Evolutionary conservation across 768 basidiomycete genomes (phyloP), one percentile per base, ranked within the genome.

Genomic region (Chalciporus piperatus): DNA sequence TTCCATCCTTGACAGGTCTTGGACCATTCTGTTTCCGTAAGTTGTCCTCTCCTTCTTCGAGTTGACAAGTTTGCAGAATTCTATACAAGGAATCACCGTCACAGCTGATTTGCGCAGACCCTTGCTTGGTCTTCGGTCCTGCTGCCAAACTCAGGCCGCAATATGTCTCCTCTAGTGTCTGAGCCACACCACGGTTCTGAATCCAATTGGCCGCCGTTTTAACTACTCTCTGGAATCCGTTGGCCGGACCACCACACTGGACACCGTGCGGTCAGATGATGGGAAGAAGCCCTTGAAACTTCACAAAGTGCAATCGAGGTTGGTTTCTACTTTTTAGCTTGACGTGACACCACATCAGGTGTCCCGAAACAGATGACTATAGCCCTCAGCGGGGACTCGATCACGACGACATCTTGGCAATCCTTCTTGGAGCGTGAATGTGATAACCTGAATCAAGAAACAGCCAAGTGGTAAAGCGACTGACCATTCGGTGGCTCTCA

Each of bases 261-360:
- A 85, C 19, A 80, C n/a, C n/a, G n/a, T n/a, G n/a, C 89, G 20
- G 72, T 92, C 70, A 74, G 22, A 70, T 70, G 2, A 65, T 87
- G 4, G 81, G 79, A 87, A 27, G 75, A 81, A 42, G 59, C 58
- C 25, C 70, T 85, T 51, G 79, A 85, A 48, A 83, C 83, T 54
- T 80, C 84, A 14, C 82, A 89, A 64, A 93, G 86, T 63, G 90
- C 91, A 2, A 77, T 97, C 4, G 94, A 96, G 81, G 91, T 92
- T 45, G 41, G 83, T 73, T 17, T 38, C 25, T 41, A 9, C 51
- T 39, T 8, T 44, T 39, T 37, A n/a, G 53, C 25, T 16, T 28
- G 16, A 20, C 28, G 7, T 14, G 41, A n/a, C 39, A 38, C 4
- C 28, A 17, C 23, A n/a, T 35, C 35, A 48, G 41, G 27, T 54